Conservation (phyloP, 2,329 filamentous ascomycete species). For the Fonsecaea pedrosoi region DNA sequence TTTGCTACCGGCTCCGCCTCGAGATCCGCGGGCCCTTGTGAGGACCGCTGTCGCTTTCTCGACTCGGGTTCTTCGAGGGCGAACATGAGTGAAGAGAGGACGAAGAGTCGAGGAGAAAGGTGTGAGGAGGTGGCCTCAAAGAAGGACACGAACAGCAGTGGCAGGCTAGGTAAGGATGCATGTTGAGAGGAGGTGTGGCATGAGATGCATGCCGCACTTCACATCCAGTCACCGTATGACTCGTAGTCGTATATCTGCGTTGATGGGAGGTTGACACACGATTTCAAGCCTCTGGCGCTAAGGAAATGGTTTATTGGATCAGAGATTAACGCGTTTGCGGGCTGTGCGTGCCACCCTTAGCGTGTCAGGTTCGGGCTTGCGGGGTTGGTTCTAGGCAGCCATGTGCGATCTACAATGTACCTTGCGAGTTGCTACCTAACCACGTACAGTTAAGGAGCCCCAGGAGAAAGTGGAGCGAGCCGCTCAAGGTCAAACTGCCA, state of each 20-base stretch:
- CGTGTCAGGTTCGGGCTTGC: neutral
- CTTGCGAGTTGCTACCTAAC: no score
- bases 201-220: conserved; percentile 20
- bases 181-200: conserved; percentile 21
- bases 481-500: neutral
- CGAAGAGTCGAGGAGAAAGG: conserved; percentile 29
- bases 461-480: conserved; percentile 9
- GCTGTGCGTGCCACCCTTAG: neutral
- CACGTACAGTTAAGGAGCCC: no score
- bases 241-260: neutral
- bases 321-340: neutral
- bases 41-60: conserved; percentile 26
- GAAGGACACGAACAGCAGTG: conserved; percentile 13
- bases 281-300: conserved; percentile 19
- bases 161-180: conserved; percentile 14
- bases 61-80: conserved; percentile 26
- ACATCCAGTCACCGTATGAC: conserved; percentile 10
- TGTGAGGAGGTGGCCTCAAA: neutral
- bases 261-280: conserved; percentile 15
- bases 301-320: conserved; percentile 20
- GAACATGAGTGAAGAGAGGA: conserved; percentile 35
- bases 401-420: neutral
- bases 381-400: neutral
- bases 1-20: conserved; percentile 20
- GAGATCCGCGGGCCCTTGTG: conserved; percentile 11